Evolutionary conservation across 495 filamentous ascomycete species (phyloP).

Genomic region (Penicillium riverlandense): DNA sequence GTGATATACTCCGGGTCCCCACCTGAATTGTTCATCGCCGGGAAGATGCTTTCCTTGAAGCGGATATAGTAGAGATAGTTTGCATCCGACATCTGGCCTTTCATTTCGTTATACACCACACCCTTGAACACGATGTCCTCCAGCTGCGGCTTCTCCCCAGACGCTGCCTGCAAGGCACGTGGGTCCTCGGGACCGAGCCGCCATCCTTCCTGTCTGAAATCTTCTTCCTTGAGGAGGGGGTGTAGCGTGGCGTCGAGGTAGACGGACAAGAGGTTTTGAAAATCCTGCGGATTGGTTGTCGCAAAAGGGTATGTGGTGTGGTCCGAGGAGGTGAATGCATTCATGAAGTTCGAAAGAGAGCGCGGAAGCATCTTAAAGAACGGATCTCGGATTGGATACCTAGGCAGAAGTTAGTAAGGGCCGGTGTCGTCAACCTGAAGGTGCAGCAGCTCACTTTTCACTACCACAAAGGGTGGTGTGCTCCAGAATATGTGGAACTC

Average conservation of each 20-base stretch:
- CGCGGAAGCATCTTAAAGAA: slow-evolving; percentile 99
- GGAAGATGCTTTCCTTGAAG: slow-evolving; percentile 92
- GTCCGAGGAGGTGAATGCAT: slow-evolving; percentile 91
- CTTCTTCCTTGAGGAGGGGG: slow-evolving; percentile 78
- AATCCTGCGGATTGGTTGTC: slow-evolving; percentile 94
- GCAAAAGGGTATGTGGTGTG: slow-evolving; percentile 98
- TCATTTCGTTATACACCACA: slow-evolving; percentile 99
- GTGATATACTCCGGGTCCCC: slow-evolving; percentile 95
- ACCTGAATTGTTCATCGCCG: slow-evolving; percentile 88
- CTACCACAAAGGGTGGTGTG: slow-evolving; percentile 97
- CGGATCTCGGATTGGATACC: slow-evolving; percentile 91
- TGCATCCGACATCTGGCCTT: slow-evolving; percentile 96
- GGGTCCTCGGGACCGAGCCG: slow-evolving; percentile 88
- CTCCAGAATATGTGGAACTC: slow-evolving; percentile 94
- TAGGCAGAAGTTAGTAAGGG: slow-evolving; percentile 27
- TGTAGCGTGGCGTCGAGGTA: slow-evolving; percentile 92
- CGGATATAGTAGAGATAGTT: slow-evolving; percentile 91
- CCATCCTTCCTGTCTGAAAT: slow-evolving; percentile 97
- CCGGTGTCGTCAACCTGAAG: too few relatives aligned
- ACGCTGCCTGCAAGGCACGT: slow-evolving; percentile 39
- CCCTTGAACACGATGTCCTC: slow-evolving; percentile 84
- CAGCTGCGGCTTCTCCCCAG: slow-evolving; percentile 23
- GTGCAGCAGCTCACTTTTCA: slow-evolving; percentile 58
- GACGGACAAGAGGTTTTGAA: slow-evolving; percentile 90
- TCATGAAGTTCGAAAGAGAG: slow-evolving; percentile 98